Evolutionary conservation across 2,329 filamentous ascomycete genomes (phyloP).

Genomic region (Ascochyta fabae): DNA sequence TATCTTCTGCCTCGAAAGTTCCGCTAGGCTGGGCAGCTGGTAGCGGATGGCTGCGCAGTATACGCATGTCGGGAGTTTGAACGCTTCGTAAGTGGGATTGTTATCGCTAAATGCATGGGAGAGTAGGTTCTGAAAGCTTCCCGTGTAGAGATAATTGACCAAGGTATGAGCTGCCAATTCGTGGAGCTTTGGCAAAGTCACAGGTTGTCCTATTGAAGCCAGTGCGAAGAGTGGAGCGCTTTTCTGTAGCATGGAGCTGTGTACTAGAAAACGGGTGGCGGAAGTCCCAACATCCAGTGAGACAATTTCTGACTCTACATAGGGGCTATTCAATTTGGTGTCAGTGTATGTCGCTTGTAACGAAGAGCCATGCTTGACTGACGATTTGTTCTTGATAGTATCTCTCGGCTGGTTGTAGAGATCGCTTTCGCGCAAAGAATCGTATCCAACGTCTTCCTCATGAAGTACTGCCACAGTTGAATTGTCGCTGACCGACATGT

Average conservation of each 20-base stretch:
- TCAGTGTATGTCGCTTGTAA: neutral
- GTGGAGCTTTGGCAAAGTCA: neutral
- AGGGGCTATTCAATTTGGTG: neutral
- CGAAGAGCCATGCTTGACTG: neutral
- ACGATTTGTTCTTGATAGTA: neutral
- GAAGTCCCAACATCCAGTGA: slow-evolving; percentile 28
- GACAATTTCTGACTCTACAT: neutral
- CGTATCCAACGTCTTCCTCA: neutral
- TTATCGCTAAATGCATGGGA: neutral
- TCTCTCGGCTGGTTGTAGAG: too few species aligned
- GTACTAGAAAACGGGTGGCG: slow-evolving; percentile 31
- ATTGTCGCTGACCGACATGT: neutral
- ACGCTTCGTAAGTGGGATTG: slow-evolving; percentile 1
- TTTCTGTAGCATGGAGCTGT: slow-evolving; percentile 31
- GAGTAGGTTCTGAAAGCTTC: neutral
- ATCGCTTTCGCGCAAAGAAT: neutral
- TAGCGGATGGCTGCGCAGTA: slow-evolving; percentile 39
- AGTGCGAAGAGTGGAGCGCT: slow-evolving; percentile 4
- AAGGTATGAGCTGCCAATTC: slow-evolving; percentile 1
- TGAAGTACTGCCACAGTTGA: neutral
- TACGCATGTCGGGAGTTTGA: slow-evolving; percentile 31
- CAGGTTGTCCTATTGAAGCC: neutral
- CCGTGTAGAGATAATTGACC: slow-evolving; percentile 5
- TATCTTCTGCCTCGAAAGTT: slow-evolving; percentile 34
- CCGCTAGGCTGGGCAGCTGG: slow-evolving; percentile 31